Conservation (phyloP, 1,139 yeast genomes). For the Schizosaccharomyces versatilis region DNA sequence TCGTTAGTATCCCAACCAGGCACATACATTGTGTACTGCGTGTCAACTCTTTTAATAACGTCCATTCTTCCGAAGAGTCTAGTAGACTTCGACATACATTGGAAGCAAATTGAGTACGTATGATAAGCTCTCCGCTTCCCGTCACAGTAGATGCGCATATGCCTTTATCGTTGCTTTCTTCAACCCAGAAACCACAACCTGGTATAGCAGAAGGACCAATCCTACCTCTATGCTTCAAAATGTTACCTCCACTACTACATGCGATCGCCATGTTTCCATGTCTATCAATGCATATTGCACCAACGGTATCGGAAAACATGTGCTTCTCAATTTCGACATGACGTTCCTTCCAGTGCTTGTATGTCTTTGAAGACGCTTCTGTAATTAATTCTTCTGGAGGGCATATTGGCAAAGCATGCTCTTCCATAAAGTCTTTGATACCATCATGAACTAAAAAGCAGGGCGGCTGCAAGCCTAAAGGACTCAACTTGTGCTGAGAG, state of each 20-base stretch:
- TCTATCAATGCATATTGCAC: background rate
- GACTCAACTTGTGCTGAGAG: background rate
- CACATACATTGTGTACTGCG: background rate
- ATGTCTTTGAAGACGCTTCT: background rate
- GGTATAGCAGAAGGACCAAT: background rate
- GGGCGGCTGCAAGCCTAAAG: background rate
- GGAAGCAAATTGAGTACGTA: background rate
- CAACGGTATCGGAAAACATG: background rate
- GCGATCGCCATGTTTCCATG: background rate
- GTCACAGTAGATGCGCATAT: background rate
- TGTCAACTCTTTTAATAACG: background rate
- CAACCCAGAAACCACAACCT: background rate
- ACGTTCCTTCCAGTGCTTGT: background rate
- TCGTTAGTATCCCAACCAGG: background rate
- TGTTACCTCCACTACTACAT: background rate
- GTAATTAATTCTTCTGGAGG: background rate
- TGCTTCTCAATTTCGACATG: background rate
- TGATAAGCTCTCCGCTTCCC: constrained; percentile 1
- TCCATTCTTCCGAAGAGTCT: background rate
- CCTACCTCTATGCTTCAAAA: background rate
- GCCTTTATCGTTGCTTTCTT: background rate
- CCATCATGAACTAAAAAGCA: background rate
- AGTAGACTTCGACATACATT: background rate
- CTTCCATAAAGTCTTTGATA: background rate
- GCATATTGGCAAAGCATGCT: background rate